Evolutionary conservation across 345 rosid species (phyloP), one percentile per base, ranked within the genome.

Genomic region (Heritiera fomes): DNA sequence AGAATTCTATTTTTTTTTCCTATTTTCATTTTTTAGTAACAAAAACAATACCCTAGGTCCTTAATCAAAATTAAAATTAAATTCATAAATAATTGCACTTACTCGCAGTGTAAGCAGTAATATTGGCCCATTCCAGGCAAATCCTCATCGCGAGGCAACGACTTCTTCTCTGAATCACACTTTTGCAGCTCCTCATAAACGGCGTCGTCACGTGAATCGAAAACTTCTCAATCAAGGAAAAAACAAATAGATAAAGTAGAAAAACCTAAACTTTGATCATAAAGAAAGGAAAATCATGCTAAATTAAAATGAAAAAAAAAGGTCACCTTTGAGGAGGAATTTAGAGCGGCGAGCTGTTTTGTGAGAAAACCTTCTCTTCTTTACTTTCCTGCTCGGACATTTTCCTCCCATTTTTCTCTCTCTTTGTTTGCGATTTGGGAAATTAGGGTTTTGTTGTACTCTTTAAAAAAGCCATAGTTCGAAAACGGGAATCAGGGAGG

Each of bases 81-180:
- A 17, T 70, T 60, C 13, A 45, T 53, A 46, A 50, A 46, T n/a
- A 73, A 49, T 40, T 20, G 47, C 69, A 79, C 92, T 56, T 82
- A 96, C 99, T 97, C 98, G 96, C 99, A 97, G 86, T 90, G 95
- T 50, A 93, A 79, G 89, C 99, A 97, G 82, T 94, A 97, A 84
- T 83, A 91, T 75, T 97, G 99, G 4, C 98, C 99, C 99, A 97
- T 97, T 55, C 98, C 99, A 71, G 99, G 99, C 71, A 94, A 89
- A 73, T 97, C 98, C 77, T 92, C 96, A 63, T 94, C 97, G 32
- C 84, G 78, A 53, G 98, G 93, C 68, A 87, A 80, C 17, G 85
- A 84, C 81, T 84, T 85, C 45, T 82, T 78, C 83, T 80, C 95
- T 8, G 77, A 77, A 46, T 88, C 94, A 62, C 67, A 7, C 61